Percentiles rank a stretch among this genome's conserved stretches.
These are phyloP conservation scores for Aspergillus bertholletiae DNA, from an alignment of 495 filamentous ascomycete genomes.

Conservation along the genomic window DNA sequence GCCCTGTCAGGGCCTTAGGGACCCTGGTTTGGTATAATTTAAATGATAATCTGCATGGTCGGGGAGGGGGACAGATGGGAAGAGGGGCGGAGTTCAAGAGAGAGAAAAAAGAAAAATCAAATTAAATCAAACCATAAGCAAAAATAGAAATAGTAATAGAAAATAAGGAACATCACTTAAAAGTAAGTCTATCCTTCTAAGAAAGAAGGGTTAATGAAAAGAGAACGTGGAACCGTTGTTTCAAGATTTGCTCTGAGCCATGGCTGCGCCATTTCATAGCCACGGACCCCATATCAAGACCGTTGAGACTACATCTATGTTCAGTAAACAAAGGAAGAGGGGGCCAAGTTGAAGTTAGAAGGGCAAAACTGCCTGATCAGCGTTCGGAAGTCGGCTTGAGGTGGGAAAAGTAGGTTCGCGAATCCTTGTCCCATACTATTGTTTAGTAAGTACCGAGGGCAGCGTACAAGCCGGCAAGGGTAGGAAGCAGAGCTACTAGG, in stretches of 20 bases:
- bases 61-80: neutral
- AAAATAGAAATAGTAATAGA: neutral
- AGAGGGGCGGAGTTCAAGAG: neutral
- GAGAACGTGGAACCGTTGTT: too few species aligned
- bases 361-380: constrained; percentile 19
- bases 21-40: neutral
- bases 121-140: too few species aligned
- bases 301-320: neutral
- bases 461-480: neutral
- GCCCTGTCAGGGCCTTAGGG: neutral
- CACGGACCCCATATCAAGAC: constrained; percentile 6
- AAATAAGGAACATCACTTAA: neutral
- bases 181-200: too few species aligned
- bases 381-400: neutral
- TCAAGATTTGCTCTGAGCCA: constrained; percentile 14
- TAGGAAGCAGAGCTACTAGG: too few species aligned
- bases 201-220: neutral
- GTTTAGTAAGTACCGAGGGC: neutral
- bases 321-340: constrained; percentile 4
- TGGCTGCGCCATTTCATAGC: constrained; percentile 26
- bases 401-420: neutral
- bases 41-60: neutral
- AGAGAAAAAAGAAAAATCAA: neutral
- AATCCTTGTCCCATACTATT: neutral
- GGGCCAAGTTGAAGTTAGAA: constrained; percentile 14